phyloP scores from a whole-genome alignment of 2,329 filamentous ascomycete genomes.

The Gaeumannomyces sp. region DNA sequence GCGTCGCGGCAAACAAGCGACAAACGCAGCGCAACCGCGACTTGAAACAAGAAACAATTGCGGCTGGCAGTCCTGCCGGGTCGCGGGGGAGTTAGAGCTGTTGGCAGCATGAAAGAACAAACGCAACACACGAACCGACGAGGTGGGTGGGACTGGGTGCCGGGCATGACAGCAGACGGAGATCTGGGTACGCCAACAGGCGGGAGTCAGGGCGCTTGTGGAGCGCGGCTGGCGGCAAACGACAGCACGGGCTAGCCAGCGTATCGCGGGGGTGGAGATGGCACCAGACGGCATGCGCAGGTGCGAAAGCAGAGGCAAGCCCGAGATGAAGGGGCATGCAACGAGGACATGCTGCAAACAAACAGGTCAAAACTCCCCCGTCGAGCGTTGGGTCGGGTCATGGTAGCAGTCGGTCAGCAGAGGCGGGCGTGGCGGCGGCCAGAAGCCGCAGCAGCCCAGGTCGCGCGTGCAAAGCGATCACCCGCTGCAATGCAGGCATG shows the following conservation, averaged over 20 bases:
- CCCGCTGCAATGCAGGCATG: not conserved
- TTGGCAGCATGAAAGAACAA: not conserved
- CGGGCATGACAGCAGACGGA: not conserved
- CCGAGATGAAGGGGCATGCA: not conserved
- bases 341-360: not conserved
- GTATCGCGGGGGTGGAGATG: constrained; percentile 2
- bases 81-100: not conserved
- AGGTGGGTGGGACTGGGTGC: not conserved
- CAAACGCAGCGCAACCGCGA: not conserved
- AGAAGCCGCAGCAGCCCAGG: not conserved
- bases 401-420: constrained; percentile 2
- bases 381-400: constrained; percentile 3
- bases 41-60: constrained; percentile 8
- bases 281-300: not conserved
- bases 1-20: constrained; percentile 5
- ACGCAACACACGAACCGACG: no score
- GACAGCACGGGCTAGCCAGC: not conserved
- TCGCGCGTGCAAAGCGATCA: not conserved
- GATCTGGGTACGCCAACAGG: not conserved
- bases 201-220: not conserved
- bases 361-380: not conserved
- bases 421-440: not conserved
- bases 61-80: not conserved
- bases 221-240: constrained; percentile 3
- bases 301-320: not conserved